Evolutionary conservation across 352 stramenopile species (phyloP), one percentile per base, ranked within the genome.

Genomic region (Phytophthora pini): DNA sequence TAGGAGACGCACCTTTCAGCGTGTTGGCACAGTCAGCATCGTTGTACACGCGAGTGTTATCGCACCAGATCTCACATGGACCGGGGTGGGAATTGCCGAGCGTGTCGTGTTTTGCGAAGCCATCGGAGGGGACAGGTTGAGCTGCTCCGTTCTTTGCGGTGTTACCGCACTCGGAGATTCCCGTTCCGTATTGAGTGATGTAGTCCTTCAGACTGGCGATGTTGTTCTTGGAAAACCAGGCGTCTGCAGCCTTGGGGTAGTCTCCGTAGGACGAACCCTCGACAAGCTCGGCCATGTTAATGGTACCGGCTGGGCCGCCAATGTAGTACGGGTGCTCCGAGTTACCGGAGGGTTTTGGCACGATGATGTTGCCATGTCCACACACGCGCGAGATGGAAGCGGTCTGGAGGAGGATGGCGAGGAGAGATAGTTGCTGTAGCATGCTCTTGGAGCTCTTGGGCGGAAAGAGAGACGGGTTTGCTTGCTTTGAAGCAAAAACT

Each of bases 1-100:
- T 64, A 0, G 72, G 72, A 36, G 31, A 36, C 8, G 31, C 31
- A 36, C 9, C 31, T 36, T 36, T 36, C 31, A 36, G 31, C 9
- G 31, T 36, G 2, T 36, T 36, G 31, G 31, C 31, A 36, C 31
- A 36, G 31, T 12, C 31, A 36, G 9, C 31, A 36, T 36, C 31
- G 9, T 12, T 36, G 38, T 43, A 43, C 38, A 43, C 38, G 13
- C 38, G 13, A 20, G 38, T 43, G 38, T 43, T 20, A 9, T n/a
- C 38, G 38, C 38, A 43, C 38, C 38, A 43, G 13, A 43, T 43
- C 38, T 43, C 38, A 20, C 13, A 43, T 43, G 38, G 38, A 9
- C 38, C 38, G 13, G n/a, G 13, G 38, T 43, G 38, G 2, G 38
- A 20, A 20, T 43, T 43, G n/a, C 38, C 38, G 38, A 43, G 38